Base-by-base conservation (phyloP, 2,329 filamentous ascomycete species). In the Fusarium sublunatum region DNA sequence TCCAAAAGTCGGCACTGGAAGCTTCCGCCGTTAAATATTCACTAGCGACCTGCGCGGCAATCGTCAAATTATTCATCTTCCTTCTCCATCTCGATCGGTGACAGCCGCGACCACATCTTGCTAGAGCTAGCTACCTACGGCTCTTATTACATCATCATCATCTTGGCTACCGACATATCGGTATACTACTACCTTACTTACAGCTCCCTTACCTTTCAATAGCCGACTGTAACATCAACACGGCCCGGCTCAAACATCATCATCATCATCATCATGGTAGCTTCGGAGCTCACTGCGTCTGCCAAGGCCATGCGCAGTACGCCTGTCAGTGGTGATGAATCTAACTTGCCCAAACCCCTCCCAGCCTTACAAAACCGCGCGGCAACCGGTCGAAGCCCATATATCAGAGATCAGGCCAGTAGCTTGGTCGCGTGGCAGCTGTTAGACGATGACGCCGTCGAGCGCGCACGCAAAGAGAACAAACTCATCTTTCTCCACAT, bases 401-500 rank as follows among this genome's bases (percentile, higher is more conserved):
- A 83, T 65, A 86, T 94, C 39, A 87, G 88, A 53, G 87, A 84
- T 44, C 92, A 96, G 74, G 86, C 88, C 74, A 82, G 90, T 68
- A 96, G 96, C 74, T 88, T 89, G 2, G 93, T 98, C 34, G 88
- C 89, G 70, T 99, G 95, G 95, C 95, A 99, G 81, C 82, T 92
- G 58, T 91, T 96, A 82, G 90, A 90, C 67, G 83, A 89, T 22
- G 88, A 93, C 71, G 87, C 92, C 13, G 82, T 97, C 50, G 85
- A 86, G 63, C 82, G 93, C 43, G 94, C 95, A 13, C 90, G 87
- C 75, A 86, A 83, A 68, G 87, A 93, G 68, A 96, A 98, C 76
- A 91, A 93, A 72, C 83, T 97, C 56, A 88, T 99, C 58, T 98
- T 97, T 73, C 82, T 98, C 61, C 96, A 94, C 74, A 93, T 98